phyloP scores from a whole-genome alignment of 768 basidiomycete species.

The Trametes punicea region DNA sequence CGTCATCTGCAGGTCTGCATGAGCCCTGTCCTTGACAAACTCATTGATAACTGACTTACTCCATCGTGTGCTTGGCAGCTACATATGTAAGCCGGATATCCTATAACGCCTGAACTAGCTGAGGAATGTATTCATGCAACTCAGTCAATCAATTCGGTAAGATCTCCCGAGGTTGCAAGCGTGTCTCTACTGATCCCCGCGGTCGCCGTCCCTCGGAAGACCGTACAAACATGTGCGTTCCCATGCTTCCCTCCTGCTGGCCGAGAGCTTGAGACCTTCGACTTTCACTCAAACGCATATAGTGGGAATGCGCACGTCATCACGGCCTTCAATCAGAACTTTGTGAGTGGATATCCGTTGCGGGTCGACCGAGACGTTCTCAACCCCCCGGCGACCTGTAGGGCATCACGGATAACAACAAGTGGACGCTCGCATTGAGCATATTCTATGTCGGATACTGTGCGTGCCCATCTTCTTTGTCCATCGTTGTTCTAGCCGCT shows the following conservation, averaged over 20 bases:
- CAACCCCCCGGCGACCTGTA: slow-evolving; percentile 17
- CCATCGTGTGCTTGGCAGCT: slow-evolving; percentile 30
- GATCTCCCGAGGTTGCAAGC: not conserved
- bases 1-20: slow-evolving; percentile 44
- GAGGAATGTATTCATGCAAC: not conserved
- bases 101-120: not conserved
- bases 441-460: slow-evolving; percentile 63
- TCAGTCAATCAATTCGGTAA: slow-evolving; percentile 26
- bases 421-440: slow-evolving; percentile 54
- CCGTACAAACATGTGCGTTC: slow-evolving; percentile 52
- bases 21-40: not conserved
- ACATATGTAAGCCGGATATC: slow-evolving; percentile 36
- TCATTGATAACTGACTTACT: too few relatives aligned
- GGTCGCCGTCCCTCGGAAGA: slow-evolving; percentile 31
- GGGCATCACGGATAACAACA: slow-evolving; percentile 51
- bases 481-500: not conserved
- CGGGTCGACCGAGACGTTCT: not conserved
- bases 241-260: not conserved
- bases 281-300: not conserved
- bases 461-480: slow-evolving; percentile 24
- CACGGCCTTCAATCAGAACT: slow-evolving; percentile 49
- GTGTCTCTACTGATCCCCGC: not conserved
- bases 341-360: slow-evolving; percentile 31
- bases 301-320: slow-evolving; percentile 59
- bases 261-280: not conserved